Evolutionary conservation across 2,329 filamentous ascomycete genomes (phyloP), one percentile per base, ranked within the genome.

Genomic region (Fusarium nygamai): DNA sequence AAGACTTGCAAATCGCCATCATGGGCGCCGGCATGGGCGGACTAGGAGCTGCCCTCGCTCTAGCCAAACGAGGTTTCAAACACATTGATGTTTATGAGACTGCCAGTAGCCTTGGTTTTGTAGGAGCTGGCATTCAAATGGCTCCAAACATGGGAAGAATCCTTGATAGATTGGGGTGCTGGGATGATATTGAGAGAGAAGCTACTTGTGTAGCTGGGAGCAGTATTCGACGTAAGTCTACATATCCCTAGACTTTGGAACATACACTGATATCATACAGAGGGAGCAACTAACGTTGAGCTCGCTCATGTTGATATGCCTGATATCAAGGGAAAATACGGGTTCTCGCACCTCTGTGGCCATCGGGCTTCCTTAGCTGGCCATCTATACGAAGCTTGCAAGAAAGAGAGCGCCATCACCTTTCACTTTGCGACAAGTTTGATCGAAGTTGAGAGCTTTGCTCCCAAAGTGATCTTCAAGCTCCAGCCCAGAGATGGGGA

Each of bases 71-170:
- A 38, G 78, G 79, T 22, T 72, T 79, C 64, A 73, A 69, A 43
- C 64, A 80, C 2, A 68, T 78, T 24, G 69, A 80, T 34, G 73
- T 81, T 9, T 75, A 79, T 38, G 79, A 81, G n/a, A 66, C 72
- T 8, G 76, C 71, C 14, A 68, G 75, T 24, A 69, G 62, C 17
- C 73, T 81, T 20, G 67, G 72, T 0, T 79, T 80, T 11, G 93
- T 96, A 2, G 94, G 94, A 31, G 94, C 94, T 3, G 94, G 94
- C 10, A 96, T 96, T 74, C 94, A 97, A 80, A 86, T 96, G 66
- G 93, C 94, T 1, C 94, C 94, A 1, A 97, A 96, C 75, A 93
- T 96, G 88, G 91, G 92, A 8, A 89, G 93, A 5, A 92, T 96
- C 14, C 86, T 96, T 19, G 91, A 94, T 78, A 85, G 87, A 20